phyloP scores from a whole-genome alignment of 805 yeast genomes.

The Phaffomyces antillensis region DNA sequence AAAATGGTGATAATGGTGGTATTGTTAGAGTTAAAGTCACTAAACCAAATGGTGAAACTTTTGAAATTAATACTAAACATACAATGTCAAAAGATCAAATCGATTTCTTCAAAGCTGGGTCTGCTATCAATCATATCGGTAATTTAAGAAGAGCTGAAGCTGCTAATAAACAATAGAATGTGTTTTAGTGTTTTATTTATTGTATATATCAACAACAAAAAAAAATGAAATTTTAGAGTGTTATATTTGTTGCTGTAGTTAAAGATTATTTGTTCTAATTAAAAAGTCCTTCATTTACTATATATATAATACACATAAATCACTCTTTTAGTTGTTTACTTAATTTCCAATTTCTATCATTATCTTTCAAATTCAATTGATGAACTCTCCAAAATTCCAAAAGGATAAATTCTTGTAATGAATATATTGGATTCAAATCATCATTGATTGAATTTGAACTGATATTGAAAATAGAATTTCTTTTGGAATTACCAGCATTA shows the following conservation, averaged over 20 bases:
- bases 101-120: slow-evolving; percentile 94
- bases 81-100: slow-evolving; percentile 97
- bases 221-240: background rate
- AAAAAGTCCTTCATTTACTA: background rate
- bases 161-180: slow-evolving; percentile 4
- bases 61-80: slow-evolving; percentile 74
- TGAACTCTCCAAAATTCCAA: slow-evolving; percentile 66
- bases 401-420: slow-evolving; percentile 45
- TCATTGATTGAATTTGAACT: slow-evolving; percentile 15
- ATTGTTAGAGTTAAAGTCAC: slow-evolving; percentile 62
- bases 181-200: background rate
- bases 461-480: slow-evolving; percentile 21
- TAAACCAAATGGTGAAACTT: slow-evolving; percentile 62
- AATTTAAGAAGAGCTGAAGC: slow-evolving; percentile 35
- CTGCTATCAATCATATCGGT: slow-evolving; percentile 91
- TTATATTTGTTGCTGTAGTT: background rate
- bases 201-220: background rate
- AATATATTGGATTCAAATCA: slow-evolving; percentile 27
- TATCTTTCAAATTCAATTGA: slow-evolving; percentile 50
- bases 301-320: background rate
- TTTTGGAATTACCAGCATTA: slow-evolving; percentile 14
- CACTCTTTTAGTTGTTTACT: slow-evolving; percentile 36
- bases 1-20: slow-evolving; percentile 87
- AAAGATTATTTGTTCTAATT: too few species aligned
- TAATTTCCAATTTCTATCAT: slow-evolving; percentile 66